Evolutionary conservation across 2,329 filamentous ascomycete genomes (phyloP).

Genomic region (Sclerotinia nivalis): DNA sequence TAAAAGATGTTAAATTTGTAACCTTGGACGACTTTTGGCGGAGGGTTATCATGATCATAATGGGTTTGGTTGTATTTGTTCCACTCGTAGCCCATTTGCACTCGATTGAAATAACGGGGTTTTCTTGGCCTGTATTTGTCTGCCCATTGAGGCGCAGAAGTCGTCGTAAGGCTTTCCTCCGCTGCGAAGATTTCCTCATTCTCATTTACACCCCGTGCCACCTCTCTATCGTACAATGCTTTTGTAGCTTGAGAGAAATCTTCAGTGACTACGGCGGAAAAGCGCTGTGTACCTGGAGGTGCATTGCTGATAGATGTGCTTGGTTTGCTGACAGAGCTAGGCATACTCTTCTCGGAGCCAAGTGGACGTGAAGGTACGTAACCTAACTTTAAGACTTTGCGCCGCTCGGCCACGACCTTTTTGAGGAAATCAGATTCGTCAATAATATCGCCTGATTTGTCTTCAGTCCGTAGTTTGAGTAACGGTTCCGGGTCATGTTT

Average conservation of each 20-base stretch:
- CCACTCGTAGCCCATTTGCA: conserved; percentile 99
- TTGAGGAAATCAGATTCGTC: conserved; percentile 60
- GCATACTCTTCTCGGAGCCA: conserved; percentile 39
- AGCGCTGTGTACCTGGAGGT: conserved; percentile 62
- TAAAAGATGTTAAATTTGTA: conserved; percentile 99
- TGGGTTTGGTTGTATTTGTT: conserved; percentile 99
- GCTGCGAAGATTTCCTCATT: conserved; percentile 94
- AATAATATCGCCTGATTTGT: conserved; percentile 59
- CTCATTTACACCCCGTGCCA: conserved; percentile 85
- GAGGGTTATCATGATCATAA: conserved; percentile 97
- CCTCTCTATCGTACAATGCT: conserved; percentile 87
- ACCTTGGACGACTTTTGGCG: conserved; percentile 95
- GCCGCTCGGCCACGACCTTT: conserved; percentile 58
- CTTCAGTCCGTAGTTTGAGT: conserved; percentile 62
- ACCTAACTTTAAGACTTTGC: conserved; percentile 63
- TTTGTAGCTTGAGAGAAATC: conserved; percentile 86
- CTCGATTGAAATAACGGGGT: conserved; percentile 94
- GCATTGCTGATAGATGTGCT: conserved; percentile 47
- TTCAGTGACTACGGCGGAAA: conserved; percentile 68
- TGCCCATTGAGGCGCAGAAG: conserved; percentile 72
- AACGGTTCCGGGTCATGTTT: conserved; percentile 65
- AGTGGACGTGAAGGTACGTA: conserved; percentile 63
- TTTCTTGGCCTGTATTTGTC: conserved; percentile 86
- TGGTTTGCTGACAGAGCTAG: conserved; percentile 41
- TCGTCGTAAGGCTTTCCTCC: conserved; percentile 74